Evolutionary conservation across 495 filamentous ascomycete species (phyloP).

Genomic region (Viridothelium virens): DNA sequence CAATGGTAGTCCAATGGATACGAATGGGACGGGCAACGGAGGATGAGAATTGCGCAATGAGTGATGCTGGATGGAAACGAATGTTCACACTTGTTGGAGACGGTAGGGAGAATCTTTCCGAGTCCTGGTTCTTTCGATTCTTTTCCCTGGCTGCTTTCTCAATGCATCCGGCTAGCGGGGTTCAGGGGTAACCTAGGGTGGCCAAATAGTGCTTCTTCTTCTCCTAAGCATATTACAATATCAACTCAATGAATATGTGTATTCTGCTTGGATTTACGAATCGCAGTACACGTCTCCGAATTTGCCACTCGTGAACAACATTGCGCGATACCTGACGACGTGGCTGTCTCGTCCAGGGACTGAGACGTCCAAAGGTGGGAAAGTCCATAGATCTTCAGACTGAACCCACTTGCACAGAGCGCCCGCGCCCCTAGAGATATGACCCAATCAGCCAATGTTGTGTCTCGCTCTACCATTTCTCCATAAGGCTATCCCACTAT

Average conservation of each 20-base stretch:
- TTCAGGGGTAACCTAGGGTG: not conserved
- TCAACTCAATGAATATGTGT: not conserved
- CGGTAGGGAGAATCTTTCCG: not conserved
- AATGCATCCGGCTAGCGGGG: not conserved
- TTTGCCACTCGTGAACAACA: too few species aligned
- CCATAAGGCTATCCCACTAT: not conserved
- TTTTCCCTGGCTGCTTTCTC: not conserved
- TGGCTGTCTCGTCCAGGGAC: too few species aligned
- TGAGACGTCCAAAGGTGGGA: too few species aligned
- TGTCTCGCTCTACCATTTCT: not conserved
- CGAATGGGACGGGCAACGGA: conserved; percentile 7
- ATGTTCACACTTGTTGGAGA: not conserved
- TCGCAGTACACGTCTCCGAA: not conserved
- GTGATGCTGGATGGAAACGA: not conserved
- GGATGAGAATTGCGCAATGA: not conserved
- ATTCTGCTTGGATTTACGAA: not conserved
- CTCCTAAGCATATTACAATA: not conserved
- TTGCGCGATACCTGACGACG: too few species aligned
- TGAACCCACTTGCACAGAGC: too few species aligned
- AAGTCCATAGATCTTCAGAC: too few species aligned
- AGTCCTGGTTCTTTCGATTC: not conserved
- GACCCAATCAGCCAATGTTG: not conserved
- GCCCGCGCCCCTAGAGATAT: not conserved
- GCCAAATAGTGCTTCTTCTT: not conserved
- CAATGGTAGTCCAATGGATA: conserved; percentile 8